Conservation (phyloP, 2,329 filamentous ascomycete species). For the Chaetomium sp. region DNA sequence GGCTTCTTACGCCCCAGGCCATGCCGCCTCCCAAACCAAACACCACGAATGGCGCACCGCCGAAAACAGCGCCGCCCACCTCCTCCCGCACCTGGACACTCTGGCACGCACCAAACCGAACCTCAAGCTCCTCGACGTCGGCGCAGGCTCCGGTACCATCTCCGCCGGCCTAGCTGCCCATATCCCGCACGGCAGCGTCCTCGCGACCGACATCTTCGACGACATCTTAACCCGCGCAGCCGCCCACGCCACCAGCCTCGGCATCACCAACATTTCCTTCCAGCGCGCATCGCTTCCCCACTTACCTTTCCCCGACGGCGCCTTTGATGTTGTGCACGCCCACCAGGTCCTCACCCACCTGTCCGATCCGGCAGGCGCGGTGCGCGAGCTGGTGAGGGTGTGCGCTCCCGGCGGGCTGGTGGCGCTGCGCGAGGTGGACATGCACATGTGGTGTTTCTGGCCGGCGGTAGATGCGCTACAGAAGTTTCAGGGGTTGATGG, state of each 20-base stretch:
- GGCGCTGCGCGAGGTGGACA: slow-evolving; percentile 25
- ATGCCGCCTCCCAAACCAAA: slow-evolving; percentile 10
- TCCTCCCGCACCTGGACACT: slow-evolving; percentile 32
- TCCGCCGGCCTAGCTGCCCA: slow-evolving; percentile 33
- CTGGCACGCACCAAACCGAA: slow-evolving; percentile 21
- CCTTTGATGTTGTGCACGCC: slow-evolving; percentile 13
- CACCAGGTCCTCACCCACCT: slow-evolving; percentile 29
- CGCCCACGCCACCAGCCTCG: not conserved
- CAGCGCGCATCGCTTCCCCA: slow-evolving; percentile 18
- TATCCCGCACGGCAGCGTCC: slow-evolving; percentile 31
- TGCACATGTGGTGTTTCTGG: slow-evolving; percentile 16
- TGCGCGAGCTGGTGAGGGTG: slow-evolving; percentile 35
- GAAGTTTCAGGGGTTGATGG: slow-evolving; percentile 6
- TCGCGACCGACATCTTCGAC: slow-evolving; percentile 26
- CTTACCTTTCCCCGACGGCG: slow-evolving; percentile 35
- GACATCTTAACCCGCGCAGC: slow-evolving; percentile 27
- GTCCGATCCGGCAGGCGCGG: slow-evolving; percentile 30
- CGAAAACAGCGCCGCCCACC: slow-evolving; percentile 34
- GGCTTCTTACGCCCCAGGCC: slow-evolving; percentile 8
- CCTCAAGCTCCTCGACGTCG: slow-evolving; percentile 35
- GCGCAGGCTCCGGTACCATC: slow-evolving; percentile 41
- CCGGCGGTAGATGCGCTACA: slow-evolving; percentile 3
- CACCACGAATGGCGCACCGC: slow-evolving; percentile 34
- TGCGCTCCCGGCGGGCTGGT: slow-evolving; percentile 35
- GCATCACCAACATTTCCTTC: slow-evolving; percentile 25